Evolutionary conservation across 2,329 filamentous ascomycete genomes (phyloP).

Genomic region (Zelopaecilomyces penicillatus): DNA sequence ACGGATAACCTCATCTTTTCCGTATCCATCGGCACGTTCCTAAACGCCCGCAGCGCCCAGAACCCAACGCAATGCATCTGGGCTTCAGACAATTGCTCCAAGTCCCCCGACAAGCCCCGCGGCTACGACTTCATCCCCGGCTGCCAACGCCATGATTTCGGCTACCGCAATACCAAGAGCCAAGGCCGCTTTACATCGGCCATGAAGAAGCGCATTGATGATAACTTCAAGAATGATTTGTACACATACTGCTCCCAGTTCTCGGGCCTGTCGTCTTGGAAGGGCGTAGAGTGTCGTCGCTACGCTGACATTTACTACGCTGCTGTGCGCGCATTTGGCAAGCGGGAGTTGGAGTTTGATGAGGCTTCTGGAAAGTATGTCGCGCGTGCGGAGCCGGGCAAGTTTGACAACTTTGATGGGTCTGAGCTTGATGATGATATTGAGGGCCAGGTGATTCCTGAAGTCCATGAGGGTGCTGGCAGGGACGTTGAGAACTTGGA

Average conservation of each 20-base stretch:
- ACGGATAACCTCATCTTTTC: constrained; percentile 13
- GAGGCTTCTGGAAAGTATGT: not conserved
- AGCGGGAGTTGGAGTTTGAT: constrained; percentile 2
- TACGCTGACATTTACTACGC: constrained; percentile 15
- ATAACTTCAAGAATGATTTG: constrained; percentile 30
- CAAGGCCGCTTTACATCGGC: constrained; percentile 30
- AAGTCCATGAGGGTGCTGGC: not conserved
- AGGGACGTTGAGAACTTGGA: not conserved
- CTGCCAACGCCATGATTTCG: constrained; percentile 19
- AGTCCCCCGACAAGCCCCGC: constrained; percentile 16
- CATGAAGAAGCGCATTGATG: constrained; percentile 29
- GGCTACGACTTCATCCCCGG: constrained; percentile 17
- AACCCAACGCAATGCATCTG: constrained; percentile 19
- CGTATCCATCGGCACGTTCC: constrained; percentile 3
- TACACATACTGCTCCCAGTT: constrained; percentile 14
- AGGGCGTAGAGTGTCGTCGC: constrained; percentile 9
- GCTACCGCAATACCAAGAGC: constrained; percentile 23
- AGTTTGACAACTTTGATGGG: not conserved
- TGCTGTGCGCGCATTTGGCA: constrained; percentile 13
- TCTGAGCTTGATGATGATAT: constrained; percentile 5
- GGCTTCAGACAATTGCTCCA: constrained; percentile 17
- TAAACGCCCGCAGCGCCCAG: constrained; percentile 15
- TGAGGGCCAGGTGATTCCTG: not conserved
- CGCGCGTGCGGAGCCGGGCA: not conserved
- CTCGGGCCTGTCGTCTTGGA: constrained; percentile 5